These are phyloP conservation scores for Cinnamomum chago DNA, from an alignment of 164 flowering plant genomes.

Conservation along the genomic window DNA sequence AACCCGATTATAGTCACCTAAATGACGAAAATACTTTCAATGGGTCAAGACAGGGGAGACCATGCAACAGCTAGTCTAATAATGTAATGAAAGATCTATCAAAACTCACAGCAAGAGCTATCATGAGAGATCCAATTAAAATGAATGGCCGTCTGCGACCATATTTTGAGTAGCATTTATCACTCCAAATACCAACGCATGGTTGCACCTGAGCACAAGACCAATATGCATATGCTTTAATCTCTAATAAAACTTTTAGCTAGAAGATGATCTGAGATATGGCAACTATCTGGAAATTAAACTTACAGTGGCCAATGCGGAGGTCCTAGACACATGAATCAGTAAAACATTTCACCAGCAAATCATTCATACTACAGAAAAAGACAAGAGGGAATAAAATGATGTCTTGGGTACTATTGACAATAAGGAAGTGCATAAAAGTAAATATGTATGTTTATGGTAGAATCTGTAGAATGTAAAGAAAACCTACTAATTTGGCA, in stretches of 20 bases:
- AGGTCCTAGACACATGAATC: not conserved
- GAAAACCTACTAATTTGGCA: no score
- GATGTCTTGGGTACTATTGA: not conserved
- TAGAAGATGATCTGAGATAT: not conserved
- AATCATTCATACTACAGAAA: not conserved
- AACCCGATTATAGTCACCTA: conserved; percentile 97
- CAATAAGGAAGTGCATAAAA: no score
- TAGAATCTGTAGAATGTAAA: no score
- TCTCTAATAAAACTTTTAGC: not conserved
- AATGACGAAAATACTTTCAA: conserved; percentile 27
- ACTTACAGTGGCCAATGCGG: not conserved
- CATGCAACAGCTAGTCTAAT: conserved; percentile 4
- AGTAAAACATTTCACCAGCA: not conserved
- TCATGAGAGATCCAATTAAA: conserved; percentile 84
- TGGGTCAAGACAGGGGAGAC: conserved; percentile 22
- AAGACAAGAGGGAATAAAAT: not conserved
- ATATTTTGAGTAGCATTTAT: conserved; percentile 91
- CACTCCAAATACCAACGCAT: conserved; percentile 99
- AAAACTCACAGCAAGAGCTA: conserved; percentile 72
- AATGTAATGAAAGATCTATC: not conserved
- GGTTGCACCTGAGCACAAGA: conserved; percentile 81
- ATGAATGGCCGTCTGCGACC: conserved; percentile 97
- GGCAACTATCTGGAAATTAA: not conserved
- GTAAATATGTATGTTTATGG: no score
- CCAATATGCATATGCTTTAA: not conserved